Percentiles rank a stretch among this genome's conserved stretches.
These are phyloP conservation scores for Penicillium aurantiogriseum DNA, from an alignment of 2,329 filamentous ascomycete genomes.

Conservation along the genomic window DNA sequence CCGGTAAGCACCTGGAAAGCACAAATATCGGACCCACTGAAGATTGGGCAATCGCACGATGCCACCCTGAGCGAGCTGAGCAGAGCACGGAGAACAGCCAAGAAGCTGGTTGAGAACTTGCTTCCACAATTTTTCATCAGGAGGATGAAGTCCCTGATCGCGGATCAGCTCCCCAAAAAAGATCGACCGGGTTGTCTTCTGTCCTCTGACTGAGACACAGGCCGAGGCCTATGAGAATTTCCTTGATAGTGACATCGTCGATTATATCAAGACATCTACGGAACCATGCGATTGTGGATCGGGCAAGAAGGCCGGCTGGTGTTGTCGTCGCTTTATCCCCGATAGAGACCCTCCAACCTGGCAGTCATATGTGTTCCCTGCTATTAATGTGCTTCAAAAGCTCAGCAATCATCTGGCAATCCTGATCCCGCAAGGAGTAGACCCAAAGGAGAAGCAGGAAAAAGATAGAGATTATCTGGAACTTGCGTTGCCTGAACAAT, in stretches of 20 bases:
- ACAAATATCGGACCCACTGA: conserved; percentile 75
- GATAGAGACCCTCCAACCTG: conserved; percentile 59
- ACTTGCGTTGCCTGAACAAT: conserved; percentile 70
- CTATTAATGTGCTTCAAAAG: conserved; percentile 79
- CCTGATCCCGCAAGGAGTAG: conserved; percentile 67
- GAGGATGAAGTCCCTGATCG: conserved; percentile 89
- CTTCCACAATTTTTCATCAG: conserved; percentile 87
- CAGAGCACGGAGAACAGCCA: conserved; percentile 74
- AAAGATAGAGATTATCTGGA: conserved; percentile 73
- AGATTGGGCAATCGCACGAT: conserved; percentile 87
- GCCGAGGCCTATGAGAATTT: conserved; percentile 79
- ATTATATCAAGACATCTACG: conserved; percentile 65
- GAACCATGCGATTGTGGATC: conserved; percentile 70
- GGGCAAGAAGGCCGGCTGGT: conserved; percentile 73
- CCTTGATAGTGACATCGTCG: conserved; percentile 68
- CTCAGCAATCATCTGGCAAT: conserved; percentile 90
- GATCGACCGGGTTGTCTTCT: conserved; percentile 91
- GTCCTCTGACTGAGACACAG: conserved; percentile 80
- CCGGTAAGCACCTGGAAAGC: conserved; percentile 73
- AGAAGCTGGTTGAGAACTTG: conserved; percentile 80
- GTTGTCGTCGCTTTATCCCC: conserved; percentile 64
- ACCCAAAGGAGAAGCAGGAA: conserved; percentile 69
- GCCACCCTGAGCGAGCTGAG: conserved; percentile 81
- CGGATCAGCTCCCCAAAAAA: conserved; percentile 90
- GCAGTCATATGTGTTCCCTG: conserved; percentile 79